Evolutionary conservation across 768 basidiomycete species (phyloP).

Genomic region (Mycena crocata): DNA sequence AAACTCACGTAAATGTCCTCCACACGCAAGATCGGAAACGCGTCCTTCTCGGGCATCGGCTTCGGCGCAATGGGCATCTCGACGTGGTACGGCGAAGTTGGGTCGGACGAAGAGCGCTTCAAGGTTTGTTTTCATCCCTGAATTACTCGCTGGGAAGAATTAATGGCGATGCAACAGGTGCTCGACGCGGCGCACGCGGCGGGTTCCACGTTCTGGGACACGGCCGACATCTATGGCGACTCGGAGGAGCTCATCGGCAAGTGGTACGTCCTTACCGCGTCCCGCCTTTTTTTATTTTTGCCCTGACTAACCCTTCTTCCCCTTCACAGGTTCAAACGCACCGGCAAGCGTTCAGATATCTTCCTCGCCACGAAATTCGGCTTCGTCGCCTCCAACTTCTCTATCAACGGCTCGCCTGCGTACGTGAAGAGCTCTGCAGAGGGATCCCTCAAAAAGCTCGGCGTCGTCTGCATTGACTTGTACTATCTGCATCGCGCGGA

Average conservation of each 20-base stretch:
- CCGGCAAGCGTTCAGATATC: conserved; percentile 54
- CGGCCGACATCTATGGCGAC: conserved; percentile 55
- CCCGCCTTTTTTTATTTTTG: not conserved
- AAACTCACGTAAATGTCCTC: conserved; percentile 40
- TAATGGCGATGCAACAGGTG: conserved; percentile 40
- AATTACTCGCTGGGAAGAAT: not conserved
- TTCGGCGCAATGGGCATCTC: conserved; percentile 67
- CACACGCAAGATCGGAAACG: conserved; percentile 53
- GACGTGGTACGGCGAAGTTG: conserved; percentile 51
- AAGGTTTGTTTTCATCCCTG: conserved; percentile 45
- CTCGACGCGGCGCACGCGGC: conserved; percentile 54
- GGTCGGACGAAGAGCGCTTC: conserved; percentile 62
- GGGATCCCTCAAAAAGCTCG: conserved; percentile 44
- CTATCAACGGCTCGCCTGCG: conserved; percentile 41
- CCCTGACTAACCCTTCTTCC: not conserved
- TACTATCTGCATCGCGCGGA: conserved; percentile 44
- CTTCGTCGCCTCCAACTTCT: conserved; percentile 28
- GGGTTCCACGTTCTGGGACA: conserved; percentile 62
- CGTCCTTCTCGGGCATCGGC: conserved; percentile 55
- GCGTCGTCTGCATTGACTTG: conserved; percentile 46
- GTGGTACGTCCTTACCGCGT: conserved; percentile 43
- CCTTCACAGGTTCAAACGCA: conserved; percentile 32
- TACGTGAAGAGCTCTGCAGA: conserved; percentile 43
- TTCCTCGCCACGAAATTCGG: conserved; percentile 66
- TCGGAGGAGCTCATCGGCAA: conserved; percentile 59